Evolutionary conservation across 2,329 filamentous ascomycete species (phyloP).

Genomic region (Ciborinia camelliae): DNA sequence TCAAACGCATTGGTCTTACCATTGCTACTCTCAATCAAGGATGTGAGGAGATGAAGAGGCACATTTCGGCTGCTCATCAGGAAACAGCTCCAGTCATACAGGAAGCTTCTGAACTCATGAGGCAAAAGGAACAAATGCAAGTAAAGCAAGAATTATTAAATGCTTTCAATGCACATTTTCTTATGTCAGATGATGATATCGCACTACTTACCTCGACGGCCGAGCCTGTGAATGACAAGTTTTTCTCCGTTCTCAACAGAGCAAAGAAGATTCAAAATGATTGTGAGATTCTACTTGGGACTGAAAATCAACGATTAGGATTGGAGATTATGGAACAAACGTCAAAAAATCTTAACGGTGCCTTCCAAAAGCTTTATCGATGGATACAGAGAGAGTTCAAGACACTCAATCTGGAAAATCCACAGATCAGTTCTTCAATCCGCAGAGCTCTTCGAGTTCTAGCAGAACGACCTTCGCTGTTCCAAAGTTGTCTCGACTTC

Average conservation of each 20-base stretch:
- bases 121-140: slow-evolving; percentile 70
- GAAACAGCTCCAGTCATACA: slow-evolving; percentile 72
- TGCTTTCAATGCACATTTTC: slow-evolving; percentile 78
- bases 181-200: slow-evolving; percentile 77
- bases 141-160: slow-evolving; percentile 74
- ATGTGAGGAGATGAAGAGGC: slow-evolving; percentile 75
- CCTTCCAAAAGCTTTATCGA: slow-evolving; percentile 92
- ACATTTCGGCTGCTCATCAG: slow-evolving; percentile 70
- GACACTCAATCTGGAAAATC: slow-evolving; percentile 86
- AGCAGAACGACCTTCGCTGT: slow-evolving; percentile 83
- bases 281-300: slow-evolving; percentile 82
- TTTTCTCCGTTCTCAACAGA: slow-evolving; percentile 73
- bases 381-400: slow-evolving; percentile 96
- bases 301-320: slow-evolving; percentile 83
- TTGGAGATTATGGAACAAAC: slow-evolving; percentile 89
- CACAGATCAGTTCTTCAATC: slow-evolving; percentile 83
- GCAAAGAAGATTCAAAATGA: slow-evolving; percentile 86
- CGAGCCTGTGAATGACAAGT: slow-evolving; percentile 79
- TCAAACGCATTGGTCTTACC: slow-evolving; percentile 76
- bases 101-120: slow-evolving; percentile 71
- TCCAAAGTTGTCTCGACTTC: slow-evolving; percentile 89
- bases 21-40: slow-evolving; percentile 75
- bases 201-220: slow-evolving; percentile 71
- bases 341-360: slow-evolving; percentile 79
- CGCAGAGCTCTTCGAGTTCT: slow-evolving; percentile 80